phyloP scores from a whole-genome alignment of 2,329 filamentous ascomycete genomes.

The Hymenoscyphus repandus region DNA sequence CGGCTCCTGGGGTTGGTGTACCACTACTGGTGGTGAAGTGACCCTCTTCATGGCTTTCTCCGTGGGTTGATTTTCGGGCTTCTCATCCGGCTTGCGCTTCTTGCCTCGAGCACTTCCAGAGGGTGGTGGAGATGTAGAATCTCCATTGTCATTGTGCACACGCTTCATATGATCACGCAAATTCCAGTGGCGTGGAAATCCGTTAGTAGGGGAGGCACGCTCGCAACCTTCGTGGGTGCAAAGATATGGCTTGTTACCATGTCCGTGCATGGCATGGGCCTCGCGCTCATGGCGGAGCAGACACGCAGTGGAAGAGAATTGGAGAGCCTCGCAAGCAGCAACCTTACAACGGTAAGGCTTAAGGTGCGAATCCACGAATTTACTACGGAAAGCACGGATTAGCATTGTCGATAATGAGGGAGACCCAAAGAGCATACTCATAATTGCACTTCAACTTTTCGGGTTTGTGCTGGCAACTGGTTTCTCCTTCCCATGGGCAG shows the following conservation, averaged over 20 bases:
- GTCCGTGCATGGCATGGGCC: constrained; percentile 91
- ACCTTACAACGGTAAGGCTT: constrained; percentile 96
- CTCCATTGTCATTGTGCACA: constrained; percentile 62
- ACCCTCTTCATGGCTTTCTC: constrained; percentile 26
- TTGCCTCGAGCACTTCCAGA: constrained; percentile 19
- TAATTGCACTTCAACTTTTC: constrained; percentile 99
- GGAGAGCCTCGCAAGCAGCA: constrained; percentile 73
- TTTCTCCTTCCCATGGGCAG: constrained; percentile 77
- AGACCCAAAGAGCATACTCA: constrained; percentile 61
- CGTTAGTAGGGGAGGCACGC: constrained; percentile 73
- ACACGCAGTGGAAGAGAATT: constrained; percentile 93
- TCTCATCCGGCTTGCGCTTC: constrained; percentile 30
- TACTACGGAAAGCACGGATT: constrained; percentile 52
- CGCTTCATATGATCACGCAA: constrained; percentile 95
- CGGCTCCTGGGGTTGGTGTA: constrained; percentile 22
- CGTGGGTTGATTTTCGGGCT: constrained; percentile 14
- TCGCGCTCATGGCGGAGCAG: constrained; percentile 92
- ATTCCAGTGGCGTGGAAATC: constrained; percentile 95
- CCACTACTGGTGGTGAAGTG: constrained; percentile 21
- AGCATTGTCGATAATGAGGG: constrained; percentile 16
- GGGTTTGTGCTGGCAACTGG: constrained; percentile 77
- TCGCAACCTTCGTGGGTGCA: constrained; percentile 88
- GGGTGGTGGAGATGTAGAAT: constrained; percentile 25
- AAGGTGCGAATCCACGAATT: constrained; percentile 93
- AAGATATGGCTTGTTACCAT: constrained; percentile 86